Percentiles rank a stretch among this genome's conserved stretches.
phyloP scores from a whole-genome alignment of 345 rosid genomes.

The Acer negundo region DNA sequence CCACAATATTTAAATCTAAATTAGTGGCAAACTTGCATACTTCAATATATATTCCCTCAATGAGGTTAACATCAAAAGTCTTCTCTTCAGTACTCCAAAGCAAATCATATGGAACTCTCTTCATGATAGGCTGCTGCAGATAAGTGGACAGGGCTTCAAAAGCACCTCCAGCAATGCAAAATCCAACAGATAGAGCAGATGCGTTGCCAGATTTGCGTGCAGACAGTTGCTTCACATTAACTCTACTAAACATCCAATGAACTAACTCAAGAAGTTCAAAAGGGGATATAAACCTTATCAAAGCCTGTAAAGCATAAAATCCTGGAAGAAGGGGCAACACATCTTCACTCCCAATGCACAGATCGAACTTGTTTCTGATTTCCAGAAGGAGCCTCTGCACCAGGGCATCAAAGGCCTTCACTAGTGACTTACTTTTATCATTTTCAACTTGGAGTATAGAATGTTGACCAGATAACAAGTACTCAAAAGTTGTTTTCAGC shows the following conservation, averaged over 20 bases:
- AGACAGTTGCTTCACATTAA: slow-evolving; percentile 31
- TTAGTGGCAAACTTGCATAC: slow-evolving; percentile 57
- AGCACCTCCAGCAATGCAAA: slow-evolving; percentile 66
- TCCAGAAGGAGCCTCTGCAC: slow-evolving; percentile 44
- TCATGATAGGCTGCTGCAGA: slow-evolving; percentile 49
- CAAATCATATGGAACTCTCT: slow-evolving; percentile 42
- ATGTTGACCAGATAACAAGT: slow-evolving; percentile 42
- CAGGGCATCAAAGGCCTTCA: slow-evolving; percentile 47
- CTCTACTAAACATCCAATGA: slow-evolving; percentile 54
- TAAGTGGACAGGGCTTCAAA: slow-evolving; percentile 56
- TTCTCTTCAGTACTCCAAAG: slow-evolving; percentile 58
- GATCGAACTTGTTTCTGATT: slow-evolving; percentile 46
- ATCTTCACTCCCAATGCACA: slow-evolving; percentile 48
- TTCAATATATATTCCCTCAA: slow-evolving; percentile 63
- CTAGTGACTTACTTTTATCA: slow-evolving; percentile 36
- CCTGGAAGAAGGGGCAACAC: slow-evolving; percentile 49
- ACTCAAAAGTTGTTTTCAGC: slow-evolving; percentile 52
- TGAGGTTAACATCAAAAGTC: slow-evolving; percentile 43
- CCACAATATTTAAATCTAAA: slow-evolving; percentile 48
- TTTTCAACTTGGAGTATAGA: slow-evolving; percentile 26
- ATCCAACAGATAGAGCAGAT: slow-evolving; percentile 49
- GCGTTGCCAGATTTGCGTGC: slow-evolving; percentile 30
- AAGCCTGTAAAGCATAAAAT: slow-evolving; percentile 54
- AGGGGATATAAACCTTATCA: slow-evolving; percentile 67
- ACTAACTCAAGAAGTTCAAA: slow-evolving; percentile 63